Evolutionary conservation across 257 asterid species (phyloP), one percentile per base, ranked within the genome.

Genomic region (Salvia rosmarinus): DNA sequence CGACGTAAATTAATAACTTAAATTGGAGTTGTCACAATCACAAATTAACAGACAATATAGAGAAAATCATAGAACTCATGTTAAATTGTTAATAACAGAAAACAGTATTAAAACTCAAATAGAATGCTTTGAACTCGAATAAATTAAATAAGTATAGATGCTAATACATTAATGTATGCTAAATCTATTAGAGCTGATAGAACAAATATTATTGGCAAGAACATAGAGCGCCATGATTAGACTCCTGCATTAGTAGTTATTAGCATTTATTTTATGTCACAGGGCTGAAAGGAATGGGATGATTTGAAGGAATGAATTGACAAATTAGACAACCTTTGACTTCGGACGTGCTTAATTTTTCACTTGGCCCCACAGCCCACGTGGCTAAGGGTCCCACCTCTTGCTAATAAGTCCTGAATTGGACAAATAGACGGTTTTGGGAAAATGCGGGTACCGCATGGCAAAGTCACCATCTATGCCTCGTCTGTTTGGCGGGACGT

Each of bases 311-410:
- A 39, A 50, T 21, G 12, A 30, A 49, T 30, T 47, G 44, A 34
- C 52, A 37, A 30, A 54, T 10, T 65, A 44, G 35, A 43, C 20
- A 57, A 9, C 52, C 23, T 46, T 75, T 37, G 70, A 67, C 43
- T 74, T 65, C 13, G 20, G 21, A 70, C 46, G 68, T 47, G 59
- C 9, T 28, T 32, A 37, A 59, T 39, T 59, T 64, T 50, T 2
- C 57, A 20, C 14, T 16, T 9, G 72, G 34, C 21, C 76, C 78
- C 68, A 43, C 55, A 17, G 6, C 70, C 75, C 75, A 80, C 84
- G 81, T 67, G 81, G 81, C 55, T 5, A 0, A 21, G 44, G 72
- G 78, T 17, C 5, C 74, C 35, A 6, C 35, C 1, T 4, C 19
- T 47, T 25, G 59, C 58, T 54, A 16, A 42, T 9, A 12, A 17